Conservation (phyloP, 495 filamentous ascomycete species). For the Trichoderma virens region DNA sequence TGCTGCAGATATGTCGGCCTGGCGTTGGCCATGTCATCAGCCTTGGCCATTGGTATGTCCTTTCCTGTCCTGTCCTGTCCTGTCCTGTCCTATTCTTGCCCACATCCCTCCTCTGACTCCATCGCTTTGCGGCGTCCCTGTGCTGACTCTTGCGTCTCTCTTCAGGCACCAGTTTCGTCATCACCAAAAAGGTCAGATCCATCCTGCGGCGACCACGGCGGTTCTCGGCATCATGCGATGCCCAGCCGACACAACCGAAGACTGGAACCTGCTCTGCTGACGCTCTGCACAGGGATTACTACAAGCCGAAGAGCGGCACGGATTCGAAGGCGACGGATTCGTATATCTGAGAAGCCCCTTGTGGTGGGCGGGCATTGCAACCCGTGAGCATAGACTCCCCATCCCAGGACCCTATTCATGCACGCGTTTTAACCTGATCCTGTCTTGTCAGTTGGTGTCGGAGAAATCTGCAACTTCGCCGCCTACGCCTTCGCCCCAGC, state of each 20-base stretch:
- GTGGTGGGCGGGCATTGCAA: constrained; percentile 92
- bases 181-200: constrained; percentile 72
- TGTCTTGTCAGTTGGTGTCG: constrained; percentile 55
- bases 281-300: constrained; percentile 62
- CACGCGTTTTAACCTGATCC: constrained; percentile 12
- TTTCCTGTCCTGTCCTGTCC: constrained; percentile 6
- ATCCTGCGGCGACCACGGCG: neutral
- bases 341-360: constrained; percentile 83
- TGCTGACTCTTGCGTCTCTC: neutral
- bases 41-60: constrained; percentile 82
- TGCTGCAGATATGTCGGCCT: constrained; percentile 79
- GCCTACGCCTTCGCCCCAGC: constrained; percentile 97
- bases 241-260: constrained; percentile 8
- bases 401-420: constrained; percentile 2
- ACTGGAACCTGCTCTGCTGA: constrained; percentile 6
- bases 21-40: constrained; percentile 80
- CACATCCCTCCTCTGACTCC: neutral
- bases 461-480: constrained; percentile 92
- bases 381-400: constrained; percentile 48
- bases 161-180: constrained; percentile 82
- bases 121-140: too few species aligned
- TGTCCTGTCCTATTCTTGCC: neutral
- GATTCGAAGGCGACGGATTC: constrained; percentile 95
- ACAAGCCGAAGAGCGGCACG: constrained; percentile 80
- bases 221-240: neutral